These are phyloP conservation scores for Hymenoscyphus salicellus DNA, from an alignment of 2,329 filamentous ascomycete genomes.

Conservation along the genomic window DNA sequence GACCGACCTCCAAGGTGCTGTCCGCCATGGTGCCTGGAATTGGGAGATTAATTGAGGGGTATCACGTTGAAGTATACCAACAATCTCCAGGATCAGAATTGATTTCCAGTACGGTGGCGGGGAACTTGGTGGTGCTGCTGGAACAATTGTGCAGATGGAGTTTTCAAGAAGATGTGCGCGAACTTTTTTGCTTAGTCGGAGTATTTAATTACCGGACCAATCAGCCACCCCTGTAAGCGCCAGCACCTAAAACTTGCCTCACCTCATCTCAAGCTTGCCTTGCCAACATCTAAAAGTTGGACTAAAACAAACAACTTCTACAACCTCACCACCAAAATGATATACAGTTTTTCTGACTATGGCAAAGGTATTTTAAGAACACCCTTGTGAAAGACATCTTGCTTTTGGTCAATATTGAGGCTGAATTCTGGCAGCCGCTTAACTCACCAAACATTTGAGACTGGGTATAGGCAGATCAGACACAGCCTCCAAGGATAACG, in stretches of 20 bases:
- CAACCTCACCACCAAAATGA: too few species aligned
- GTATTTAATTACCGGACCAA: background rate
- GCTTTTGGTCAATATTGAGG: background rate
- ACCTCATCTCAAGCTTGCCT: too few species aligned
- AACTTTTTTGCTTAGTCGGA: conserved; percentile 4
- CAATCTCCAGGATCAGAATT: background rate
- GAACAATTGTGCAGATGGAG: background rate
- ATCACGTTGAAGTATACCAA: background rate
- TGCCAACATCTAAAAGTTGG: too few species aligned
- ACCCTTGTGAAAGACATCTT: too few species aligned
- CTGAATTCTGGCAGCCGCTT: too few species aligned
- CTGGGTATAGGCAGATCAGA: background rate
- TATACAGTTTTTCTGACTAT: too few species aligned
- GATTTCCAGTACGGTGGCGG: conserved; percentile 5
- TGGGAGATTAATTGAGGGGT: background rate
- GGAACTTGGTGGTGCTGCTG: background rate
- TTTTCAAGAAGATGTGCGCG: background rate
- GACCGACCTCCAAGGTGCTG: conserved; percentile 33
- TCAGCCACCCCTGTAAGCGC: background rate
- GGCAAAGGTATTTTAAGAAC: too few species aligned
- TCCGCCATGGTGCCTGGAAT: conserved; percentile 32
- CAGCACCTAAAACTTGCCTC: too few species aligned
- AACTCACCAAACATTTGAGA: background rate
- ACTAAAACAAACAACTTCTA: too few species aligned
- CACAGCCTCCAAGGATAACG: background rate